Evolutionary conservation across 2,329 filamentous ascomycete species (phyloP), one percentile per base, ranked within the genome.

Genomic region (Paecilomyces sp.): DNA sequence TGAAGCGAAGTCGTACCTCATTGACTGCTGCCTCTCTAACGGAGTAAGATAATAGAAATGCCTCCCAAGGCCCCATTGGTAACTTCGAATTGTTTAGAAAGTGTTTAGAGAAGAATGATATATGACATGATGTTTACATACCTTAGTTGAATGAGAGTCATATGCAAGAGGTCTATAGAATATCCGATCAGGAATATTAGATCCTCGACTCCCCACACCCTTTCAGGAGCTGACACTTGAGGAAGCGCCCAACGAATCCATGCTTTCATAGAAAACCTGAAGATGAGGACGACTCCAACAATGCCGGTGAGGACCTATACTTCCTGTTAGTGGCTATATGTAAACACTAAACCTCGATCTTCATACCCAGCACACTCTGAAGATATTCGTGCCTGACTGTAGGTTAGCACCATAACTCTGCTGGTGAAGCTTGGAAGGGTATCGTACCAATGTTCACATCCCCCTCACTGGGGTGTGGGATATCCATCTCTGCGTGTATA

Each of bases 151-250:
- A 74, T 68, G 34, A 70, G 53, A 3, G 57, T 58, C 66, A 74
- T 74, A 58, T 74, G 72, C 0, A 65, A 60, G 3, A 74, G 50
- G 59, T 74, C 72, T 56, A 70, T 68, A 3, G 61, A 65, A 59
- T 70, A 74, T 0, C 64, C 69, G 12, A 67, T 30, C 1, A 69
- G 28, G 54, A 70, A 74, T 36, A 74, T 67, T 0, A 71, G 13
- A 60, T 74, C 72, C 57, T 74, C 72, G 7, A 70, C 55, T 6
- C 71, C 72, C 72, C 72, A 74, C 51, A 74, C 60, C 54, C 71
- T 59, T 11, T 65, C 66, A 0, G 72, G 72, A 2, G 65, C 67
- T 24, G 69, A 68, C 55, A 74, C 69, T 24, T 65, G 66, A 6
- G 72, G 72, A 18, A 74, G 57, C 8, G 67, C 62, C 64, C 68